Evolutionary conservation across 1,139 yeast genomes (phyloP), one percentile per base, ranked within the genome.

Genomic region (Arxiozyma bovina): DNA sequence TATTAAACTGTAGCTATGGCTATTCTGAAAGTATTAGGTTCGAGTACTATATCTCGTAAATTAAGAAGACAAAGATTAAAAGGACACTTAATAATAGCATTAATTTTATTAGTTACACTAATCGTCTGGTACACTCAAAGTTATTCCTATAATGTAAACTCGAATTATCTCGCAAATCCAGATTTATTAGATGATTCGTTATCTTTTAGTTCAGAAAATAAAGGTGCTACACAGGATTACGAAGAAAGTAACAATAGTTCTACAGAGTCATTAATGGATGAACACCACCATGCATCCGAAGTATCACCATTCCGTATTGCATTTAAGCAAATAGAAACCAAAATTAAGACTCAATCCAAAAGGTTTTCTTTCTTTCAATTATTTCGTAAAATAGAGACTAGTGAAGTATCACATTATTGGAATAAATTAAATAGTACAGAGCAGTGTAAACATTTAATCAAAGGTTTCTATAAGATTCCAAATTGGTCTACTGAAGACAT

Each of bases 371-470:
- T 27, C 12, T 49, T 42, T 20, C 27, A 27, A 15, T 40, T 49
- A 21, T 49, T 49, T 21, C 41, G 42, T 11, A 49, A 20, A 42
- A 30, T 42, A 4, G 20, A 20, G n/a, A 27, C 45, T 9, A 30
- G 30, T 1, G n/a, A 45, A 17, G 15, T 45, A 38, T n/a, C 20
- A 20, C 21, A 45, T 12, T 20, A 15, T 12, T 51, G 53, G 53
- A 25, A 21, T 27, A 12, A 15, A 27, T 22, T 38, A 8, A 42
- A 22, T 7, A 46, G 42, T 18, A 53, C 52, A 21, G 58, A 60
- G 15, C 59, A 57, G 51, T 62, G 65, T 49, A 56, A 58, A 17
- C 58, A 56, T 42, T 53, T 60, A 50, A 57, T 61, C 45, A 58
- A 61, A 17, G 59, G 58, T 8, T 53, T 60, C 8, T 60, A 61